phyloP scores from a whole-genome alignment of 345 rosid species.

The Eutrema japonicum region DNA sequence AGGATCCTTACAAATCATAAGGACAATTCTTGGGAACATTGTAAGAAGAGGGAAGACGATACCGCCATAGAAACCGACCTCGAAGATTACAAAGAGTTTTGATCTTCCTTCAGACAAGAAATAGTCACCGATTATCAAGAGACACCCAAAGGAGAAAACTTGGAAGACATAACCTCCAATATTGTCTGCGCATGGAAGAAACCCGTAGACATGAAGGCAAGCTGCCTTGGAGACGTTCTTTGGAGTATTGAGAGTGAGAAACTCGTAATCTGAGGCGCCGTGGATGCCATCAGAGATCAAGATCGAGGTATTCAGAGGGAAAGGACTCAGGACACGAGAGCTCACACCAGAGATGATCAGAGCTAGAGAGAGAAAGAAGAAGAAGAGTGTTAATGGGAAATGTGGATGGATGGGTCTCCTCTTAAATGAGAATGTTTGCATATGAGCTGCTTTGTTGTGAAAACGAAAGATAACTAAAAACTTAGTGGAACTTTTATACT shows the following conservation, averaged over 20 bases:
- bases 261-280: conserved; percentile 19
- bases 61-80: conserved; percentile 46
- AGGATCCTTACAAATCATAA: conserved; percentile 39
- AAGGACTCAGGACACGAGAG: conserved; percentile 39
- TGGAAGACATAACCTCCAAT: conserved; percentile 44
- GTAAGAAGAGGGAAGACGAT: conserved; percentile 45
- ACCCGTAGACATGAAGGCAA: conserved; percentile 46
- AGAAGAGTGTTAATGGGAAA: not conserved
- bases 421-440: conserved; percentile 32
- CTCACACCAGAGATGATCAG: conserved; percentile 32
- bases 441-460: conserved; percentile 24
- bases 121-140: conserved; percentile 44
- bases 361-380: conserved; percentile 13
- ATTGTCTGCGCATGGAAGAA: conserved; percentile 48
- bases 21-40: conserved; percentile 44
- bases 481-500: conserved; percentile 9
- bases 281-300: conserved; percentile 41
- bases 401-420: conserved; percentile 22
- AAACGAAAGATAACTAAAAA: conserved; percentile 1
- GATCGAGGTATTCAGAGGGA: conserved; percentile 26
- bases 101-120: conserved; percentile 45
- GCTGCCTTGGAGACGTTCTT: conserved; percentile 35
- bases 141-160: conserved; percentile 43
- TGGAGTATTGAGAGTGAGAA: conserved; percentile 36
- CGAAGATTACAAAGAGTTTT: conserved; percentile 41